phyloP scores from a whole-genome alignment of 169 alveolate species.

The Plasmodium berghei region DNA sequence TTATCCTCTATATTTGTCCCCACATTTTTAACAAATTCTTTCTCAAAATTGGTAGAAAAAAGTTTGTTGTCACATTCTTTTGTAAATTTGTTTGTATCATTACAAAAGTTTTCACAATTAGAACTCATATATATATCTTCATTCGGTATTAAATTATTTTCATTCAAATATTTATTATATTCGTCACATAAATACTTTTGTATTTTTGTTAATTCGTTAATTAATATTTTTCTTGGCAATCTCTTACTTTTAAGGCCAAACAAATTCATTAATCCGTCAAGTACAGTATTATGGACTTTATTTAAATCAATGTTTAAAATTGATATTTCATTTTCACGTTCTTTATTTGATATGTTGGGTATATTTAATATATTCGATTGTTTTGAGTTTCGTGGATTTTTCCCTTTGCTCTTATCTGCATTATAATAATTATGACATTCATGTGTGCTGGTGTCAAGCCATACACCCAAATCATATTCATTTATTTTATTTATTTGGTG shows the following conservation, averaged over 20 bases:
- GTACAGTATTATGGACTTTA: constrained; percentile 26
- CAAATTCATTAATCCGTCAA: constrained; percentile 57
- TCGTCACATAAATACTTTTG: constrained; percentile 41
- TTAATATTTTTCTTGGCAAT: constrained; percentile 39
- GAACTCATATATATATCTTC: not conserved
- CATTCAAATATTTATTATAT: not conserved
- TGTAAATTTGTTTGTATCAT: not conserved
- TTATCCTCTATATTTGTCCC: not conserved
- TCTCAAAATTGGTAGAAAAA: not conserved
- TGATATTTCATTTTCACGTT: constrained; percentile 16
- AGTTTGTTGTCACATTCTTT: not conserved
- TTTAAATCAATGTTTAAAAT: constrained; percentile 48
- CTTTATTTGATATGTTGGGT: not conserved
- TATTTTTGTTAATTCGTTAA: constrained; percentile 40
- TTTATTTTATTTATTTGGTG: too few species aligned
- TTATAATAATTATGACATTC: too few species aligned
- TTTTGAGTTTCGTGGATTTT: too few species aligned
- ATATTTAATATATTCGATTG: too few species aligned
- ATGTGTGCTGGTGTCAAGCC: too few species aligned
- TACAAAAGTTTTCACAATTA: not conserved
- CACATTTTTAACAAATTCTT: not conserved
- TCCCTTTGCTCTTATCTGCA: too few species aligned
- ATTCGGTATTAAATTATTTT: not conserved
- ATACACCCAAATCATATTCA: too few species aligned
- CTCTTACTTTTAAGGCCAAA: constrained; percentile 53